Evolutionary conservation across 2,329 filamentous ascomycete genomes (phyloP).

Genomic region (Aspergillus flavus): DNA sequence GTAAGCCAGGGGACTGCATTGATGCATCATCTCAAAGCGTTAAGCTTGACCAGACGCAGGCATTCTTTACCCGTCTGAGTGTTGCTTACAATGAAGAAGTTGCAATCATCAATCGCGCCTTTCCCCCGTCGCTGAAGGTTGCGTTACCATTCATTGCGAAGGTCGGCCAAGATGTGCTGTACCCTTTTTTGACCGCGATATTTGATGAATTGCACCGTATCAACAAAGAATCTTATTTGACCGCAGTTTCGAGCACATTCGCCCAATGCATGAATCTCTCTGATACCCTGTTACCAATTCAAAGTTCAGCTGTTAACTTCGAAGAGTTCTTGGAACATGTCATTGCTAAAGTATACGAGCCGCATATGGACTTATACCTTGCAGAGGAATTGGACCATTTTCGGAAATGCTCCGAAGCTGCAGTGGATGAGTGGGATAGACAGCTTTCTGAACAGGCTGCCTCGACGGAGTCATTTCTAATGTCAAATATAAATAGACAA

Average conservation of each 20-base stretch:
- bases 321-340: constrained; percentile 67
- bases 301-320: constrained; percentile 60
- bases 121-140: constrained; percentile 70
- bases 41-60: constrained; percentile 75
- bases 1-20: constrained; percentile 79
- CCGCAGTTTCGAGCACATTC: constrained; percentile 83
- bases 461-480: constrained; percentile 88
- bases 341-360: constrained; percentile 77
- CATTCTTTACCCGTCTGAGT: constrained; percentile 77
- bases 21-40: constrained; percentile 69
- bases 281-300: constrained; percentile 68
- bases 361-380: constrained; percentile 90
- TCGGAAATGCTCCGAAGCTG: constrained; percentile 70
- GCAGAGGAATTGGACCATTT: constrained; percentile 90
- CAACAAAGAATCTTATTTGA: constrained; percentile 76
- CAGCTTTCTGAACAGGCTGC: constrained; percentile 89
- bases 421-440: constrained; percentile 87
- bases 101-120: constrained; percentile 77
- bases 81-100: constrained; percentile 81
- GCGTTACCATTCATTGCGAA: constrained; percentile 80
- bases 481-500: constrained; percentile 91
- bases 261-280: constrained; percentile 81
- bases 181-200: constrained; percentile 81
- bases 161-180: constrained; percentile 77
- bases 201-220: constrained; percentile 84